phyloP scores from a whole-genome alignment of 1,284 basidiomycete species.

The Trichosporon inkin region DNA sequence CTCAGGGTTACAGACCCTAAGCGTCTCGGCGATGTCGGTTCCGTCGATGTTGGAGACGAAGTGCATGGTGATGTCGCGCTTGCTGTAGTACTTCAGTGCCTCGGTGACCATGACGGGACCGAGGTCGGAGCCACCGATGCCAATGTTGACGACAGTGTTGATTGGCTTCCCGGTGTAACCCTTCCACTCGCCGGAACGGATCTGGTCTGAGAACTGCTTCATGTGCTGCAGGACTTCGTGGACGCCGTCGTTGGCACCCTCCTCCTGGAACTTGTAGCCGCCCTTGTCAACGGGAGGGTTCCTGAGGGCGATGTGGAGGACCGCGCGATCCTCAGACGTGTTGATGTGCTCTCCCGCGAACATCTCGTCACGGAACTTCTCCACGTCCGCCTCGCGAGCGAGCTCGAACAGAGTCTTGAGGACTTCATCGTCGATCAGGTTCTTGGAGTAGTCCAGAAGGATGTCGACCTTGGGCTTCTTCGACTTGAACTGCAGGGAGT shows the following conservation, averaged over 20 bases:
- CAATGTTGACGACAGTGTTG: slow-evolving; percentile 94
- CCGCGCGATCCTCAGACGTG: slow-evolving; percentile 93
- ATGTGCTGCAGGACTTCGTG: slow-evolving; percentile 82
- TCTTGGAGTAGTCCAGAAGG: slow-evolving; percentile 95
- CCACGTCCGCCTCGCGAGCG: slow-evolving; percentile 79
- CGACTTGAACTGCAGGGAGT: slow-evolving; percentile 73
- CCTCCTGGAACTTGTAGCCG: slow-evolving; percentile 64
- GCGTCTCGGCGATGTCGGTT: slow-evolving; percentile 88
- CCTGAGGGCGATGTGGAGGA: slow-evolving; percentile 89
- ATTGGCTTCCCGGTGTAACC: slow-evolving; percentile 96
- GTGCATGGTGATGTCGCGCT: slow-evolving; percentile 79
- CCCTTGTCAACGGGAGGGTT: slow-evolving; percentile 62
- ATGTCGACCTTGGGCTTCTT: slow-evolving; percentile 64
- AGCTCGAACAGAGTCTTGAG: slow-evolving; percentile 71
- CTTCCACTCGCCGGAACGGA: slow-evolving; percentile 85
- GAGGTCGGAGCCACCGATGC: slow-evolving; percentile 95
- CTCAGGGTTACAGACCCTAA: slow-evolving; percentile 80
- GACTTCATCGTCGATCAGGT: slow-evolving; percentile 84
- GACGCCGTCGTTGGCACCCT: slow-evolving; percentile 74
- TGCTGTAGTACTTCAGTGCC: slow-evolving; percentile 87
- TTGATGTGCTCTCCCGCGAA: slow-evolving; percentile 96
- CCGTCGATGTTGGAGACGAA: slow-evolving; percentile 99
- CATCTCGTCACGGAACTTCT: slow-evolving; percentile 85
- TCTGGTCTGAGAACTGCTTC: slow-evolving; percentile 77
- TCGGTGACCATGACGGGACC: slow-evolving; percentile 99